Conservation (phyloP, 192 early-diverging fungal species). For the Backusella macrospora region DNA sequence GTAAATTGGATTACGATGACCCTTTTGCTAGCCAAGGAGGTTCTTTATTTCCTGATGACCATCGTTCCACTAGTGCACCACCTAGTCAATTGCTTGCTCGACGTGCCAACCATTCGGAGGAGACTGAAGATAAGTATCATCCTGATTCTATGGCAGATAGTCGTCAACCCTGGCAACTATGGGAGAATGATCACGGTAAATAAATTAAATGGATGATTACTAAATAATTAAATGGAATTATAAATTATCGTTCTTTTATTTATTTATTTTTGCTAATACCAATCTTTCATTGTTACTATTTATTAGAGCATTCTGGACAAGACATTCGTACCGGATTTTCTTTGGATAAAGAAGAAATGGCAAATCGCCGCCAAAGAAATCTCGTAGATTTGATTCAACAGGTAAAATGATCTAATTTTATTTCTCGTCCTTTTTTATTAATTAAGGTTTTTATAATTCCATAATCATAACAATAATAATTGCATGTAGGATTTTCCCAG, state of each 20-base stretch:
- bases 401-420: conserved; percentile 20
- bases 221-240: neutral
- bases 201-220: neutral
- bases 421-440: conserved; percentile 28
- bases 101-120: neutral
- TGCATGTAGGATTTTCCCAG: conserved; percentile 52
- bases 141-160: conserved; percentile 1
- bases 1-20: conserved; percentile 50
- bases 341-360: conserved; percentile 23
- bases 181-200: conserved; percentile 23
- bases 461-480: neutral
- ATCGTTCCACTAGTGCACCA: conserved; percentile 74
- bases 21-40: conserved; percentile 14
- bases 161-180: conserved; percentile 27
- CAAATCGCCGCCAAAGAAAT: conserved; percentile 21
- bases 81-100: conserved; percentile 47
- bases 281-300: neutral
- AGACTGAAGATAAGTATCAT: conserved; percentile 19
- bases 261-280: neutral
- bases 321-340: conserved; percentile 25
- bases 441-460: neutral
- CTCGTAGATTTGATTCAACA: conserved; percentile 44
- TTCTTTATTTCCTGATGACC: conserved; percentile 47
- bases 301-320: conserved; percentile 16
- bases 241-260: neutral